Evolutionary conservation across 139 green algal genomes (phyloP).

Genomic region (Picochlorum sp.): DNA sequence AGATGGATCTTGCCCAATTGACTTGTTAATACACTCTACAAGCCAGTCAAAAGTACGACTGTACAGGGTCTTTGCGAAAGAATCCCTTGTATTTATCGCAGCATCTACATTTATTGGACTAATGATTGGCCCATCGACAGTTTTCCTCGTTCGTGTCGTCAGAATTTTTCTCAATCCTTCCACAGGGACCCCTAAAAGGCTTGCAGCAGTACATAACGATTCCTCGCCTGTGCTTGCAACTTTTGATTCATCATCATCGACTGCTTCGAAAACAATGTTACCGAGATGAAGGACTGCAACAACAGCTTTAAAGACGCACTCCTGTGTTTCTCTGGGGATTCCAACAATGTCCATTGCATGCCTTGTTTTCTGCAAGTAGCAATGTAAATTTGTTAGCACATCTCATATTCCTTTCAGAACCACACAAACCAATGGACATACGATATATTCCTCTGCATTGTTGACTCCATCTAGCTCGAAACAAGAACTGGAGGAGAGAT

Average conservation of each 20-base stretch:
- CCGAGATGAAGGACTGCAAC: slow-evolving; percentile 93
- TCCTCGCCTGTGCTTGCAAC: slow-evolving; percentile 17
- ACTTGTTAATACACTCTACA: slow-evolving; percentile 67
- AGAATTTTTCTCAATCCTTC: slow-evolving; percentile 75
- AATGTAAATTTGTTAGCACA: neutral
- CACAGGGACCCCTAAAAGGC: slow-evolving; percentile 63
- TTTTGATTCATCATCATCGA: slow-evolving; percentile 27
- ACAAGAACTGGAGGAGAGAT: slow-evolving; percentile 85
- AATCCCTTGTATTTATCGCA: slow-evolving; percentile 80
- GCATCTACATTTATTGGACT: slow-evolving; percentile 73
- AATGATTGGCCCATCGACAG: slow-evolving; percentile 81
- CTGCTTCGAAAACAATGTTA: slow-evolving; percentile 74
- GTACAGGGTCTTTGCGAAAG: slow-evolving; percentile 94
- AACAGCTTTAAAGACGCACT: slow-evolving; percentile 73
- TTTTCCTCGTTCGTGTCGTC: slow-evolving; percentile 82
- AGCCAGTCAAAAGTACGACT: slow-evolving; percentile 95
- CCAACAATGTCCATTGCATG: slow-evolving; percentile 91
- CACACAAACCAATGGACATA: slow-evolving; percentile 21
- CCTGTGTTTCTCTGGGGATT: slow-evolving; percentile 69
- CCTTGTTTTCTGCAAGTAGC: slow-evolving; percentile 54
- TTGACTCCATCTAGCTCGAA: slow-evolving; percentile 70
- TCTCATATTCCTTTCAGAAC: neutral
- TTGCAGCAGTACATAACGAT: slow-evolving; percentile 42
- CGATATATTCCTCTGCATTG: slow-evolving; percentile 86
- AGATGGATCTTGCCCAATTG: slow-evolving; percentile 60